phyloP scores from a whole-genome alignment of 2,329 filamentous ascomycete species.

The Fusarium phyllophilum region DNA sequence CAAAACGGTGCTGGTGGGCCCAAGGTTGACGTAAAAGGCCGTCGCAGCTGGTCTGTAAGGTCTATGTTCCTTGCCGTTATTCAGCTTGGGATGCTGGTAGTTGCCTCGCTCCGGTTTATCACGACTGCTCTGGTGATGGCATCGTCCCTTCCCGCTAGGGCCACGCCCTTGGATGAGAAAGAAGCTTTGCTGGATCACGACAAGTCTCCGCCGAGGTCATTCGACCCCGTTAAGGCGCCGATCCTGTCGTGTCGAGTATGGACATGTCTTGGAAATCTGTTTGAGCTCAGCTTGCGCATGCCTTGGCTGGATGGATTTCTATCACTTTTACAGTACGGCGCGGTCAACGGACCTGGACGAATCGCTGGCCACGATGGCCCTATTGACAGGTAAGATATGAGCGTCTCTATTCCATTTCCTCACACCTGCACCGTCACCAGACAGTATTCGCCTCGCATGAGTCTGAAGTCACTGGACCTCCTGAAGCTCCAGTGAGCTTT shows the following conservation, averaged over 20 bases:
- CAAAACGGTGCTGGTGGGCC: slow-evolving; percentile 11
- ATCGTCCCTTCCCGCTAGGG: slow-evolving; percentile 71
- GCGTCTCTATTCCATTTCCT: slow-evolving; percentile 46
- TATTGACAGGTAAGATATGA: slow-evolving; percentile 84
- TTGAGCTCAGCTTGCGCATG: slow-evolving; percentile 83
- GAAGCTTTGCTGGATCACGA: slow-evolving; percentile 28
- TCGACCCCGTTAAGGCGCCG: slow-evolving; percentile 60
- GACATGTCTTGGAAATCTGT: slow-evolving; percentile 75
- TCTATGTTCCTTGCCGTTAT: slow-evolving; percentile 66
- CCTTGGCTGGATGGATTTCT: slow-evolving; percentile 86
- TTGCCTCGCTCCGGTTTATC: slow-evolving; percentile 73
- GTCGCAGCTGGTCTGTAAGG: slow-evolving; percentile 53
- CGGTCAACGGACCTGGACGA: slow-evolving; percentile 77
- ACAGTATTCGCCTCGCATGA: slow-evolving; percentile 57
- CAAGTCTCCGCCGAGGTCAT: slow-evolving; percentile 38
- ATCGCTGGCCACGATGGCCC: slow-evolving; percentile 79
- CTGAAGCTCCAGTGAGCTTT: slow-evolving; percentile 51
- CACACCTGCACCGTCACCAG: slow-evolving; percentile 27
- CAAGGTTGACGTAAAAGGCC: slow-evolving; percentile 25
- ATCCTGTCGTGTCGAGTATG: slow-evolving; percentile 82
- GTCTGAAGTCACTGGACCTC: slow-evolving; percentile 58
- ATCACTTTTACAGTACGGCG: slow-evolving; percentile 79
- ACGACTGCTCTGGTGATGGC: slow-evolving; percentile 73
- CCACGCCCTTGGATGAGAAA: slow-evolving; percentile 42
- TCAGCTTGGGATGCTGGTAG: slow-evolving; percentile 64